phyloP scores from a whole-genome alignment of 331 rosid species.

The Spiraea crenata region DNA sequence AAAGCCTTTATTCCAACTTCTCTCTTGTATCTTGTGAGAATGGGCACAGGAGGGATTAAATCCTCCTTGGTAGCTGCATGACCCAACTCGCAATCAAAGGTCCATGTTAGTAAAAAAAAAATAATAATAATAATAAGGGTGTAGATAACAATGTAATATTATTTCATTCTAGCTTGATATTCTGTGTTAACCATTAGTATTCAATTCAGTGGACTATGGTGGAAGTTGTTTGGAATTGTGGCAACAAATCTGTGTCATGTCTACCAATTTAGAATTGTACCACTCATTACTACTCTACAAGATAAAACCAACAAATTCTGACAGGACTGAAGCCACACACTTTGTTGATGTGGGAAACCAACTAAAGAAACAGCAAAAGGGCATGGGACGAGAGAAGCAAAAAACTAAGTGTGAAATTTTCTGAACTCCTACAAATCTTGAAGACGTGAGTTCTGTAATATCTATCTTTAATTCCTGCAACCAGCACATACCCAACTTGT shows the following conservation, averaged over 20 bases:
- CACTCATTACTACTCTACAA: neutral
- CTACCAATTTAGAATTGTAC: neutral
- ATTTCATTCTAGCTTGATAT: neutral
- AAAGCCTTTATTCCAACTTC: conserved; percentile 97
- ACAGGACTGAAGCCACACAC: conserved; percentile 4
- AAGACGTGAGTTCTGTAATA: neutral
- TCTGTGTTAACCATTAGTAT: neutral
- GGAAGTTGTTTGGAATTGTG: neutral
- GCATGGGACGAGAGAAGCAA: neutral
- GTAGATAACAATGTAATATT: conserved; percentile 4
- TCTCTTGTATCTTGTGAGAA: conserved; percentile 86
- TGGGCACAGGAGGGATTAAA: conserved; percentile 84
- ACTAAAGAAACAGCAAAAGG: neutral
- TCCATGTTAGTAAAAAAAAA: conserved; percentile 18
- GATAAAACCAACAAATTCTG: neutral
- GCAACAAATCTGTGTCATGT: neutral
- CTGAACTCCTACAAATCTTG: neutral
- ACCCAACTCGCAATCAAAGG: conserved; percentile 28
- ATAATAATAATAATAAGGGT: neutral
- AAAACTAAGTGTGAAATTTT: neutral
- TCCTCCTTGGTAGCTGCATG: conserved; percentile 88
- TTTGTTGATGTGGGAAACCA: neutral
- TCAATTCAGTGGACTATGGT: neutral
- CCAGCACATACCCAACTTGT: conserved; percentile 64
- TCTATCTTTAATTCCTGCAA: neutral